phyloP scores from a whole-genome alignment of 139 green algal species.

The Chlamydomonas schloesseri region DNA sequence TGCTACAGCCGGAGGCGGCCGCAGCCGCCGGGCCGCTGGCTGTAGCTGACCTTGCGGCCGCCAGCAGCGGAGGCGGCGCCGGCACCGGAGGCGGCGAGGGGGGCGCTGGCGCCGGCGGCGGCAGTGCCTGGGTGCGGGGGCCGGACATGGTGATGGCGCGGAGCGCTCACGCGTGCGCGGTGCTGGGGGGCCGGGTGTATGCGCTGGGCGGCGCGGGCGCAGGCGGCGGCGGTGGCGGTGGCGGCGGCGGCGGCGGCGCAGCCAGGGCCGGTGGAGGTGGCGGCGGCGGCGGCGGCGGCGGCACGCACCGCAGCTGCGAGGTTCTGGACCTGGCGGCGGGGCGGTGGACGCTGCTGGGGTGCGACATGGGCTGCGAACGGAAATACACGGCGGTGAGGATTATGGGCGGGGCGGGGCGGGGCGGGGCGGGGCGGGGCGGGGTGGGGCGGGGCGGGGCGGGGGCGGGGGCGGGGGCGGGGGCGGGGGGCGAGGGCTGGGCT shows the following conservation, averaged over 20 bases:
- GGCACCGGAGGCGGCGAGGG: neutral
- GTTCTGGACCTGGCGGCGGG: constrained; percentile 58
- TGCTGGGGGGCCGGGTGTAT: constrained; percentile 59
- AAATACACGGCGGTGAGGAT: constrained; percentile 74
- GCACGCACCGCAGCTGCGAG: constrained; percentile 57
- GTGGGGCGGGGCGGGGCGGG: neutral
- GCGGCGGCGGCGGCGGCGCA: neutral
- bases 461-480: neutral
- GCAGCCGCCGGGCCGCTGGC: neutral
- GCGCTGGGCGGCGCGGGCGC: constrained; percentile 66
- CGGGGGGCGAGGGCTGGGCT: too few relatives aligned
- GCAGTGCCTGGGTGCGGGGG: constrained; percentile 41
- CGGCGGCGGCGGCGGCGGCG: constrained; percentile 31
- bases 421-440: neutral
- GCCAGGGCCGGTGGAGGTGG: constrained; percentile 57
- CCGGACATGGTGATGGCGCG: constrained; percentile 60
- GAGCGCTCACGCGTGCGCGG: constrained; percentile 57
- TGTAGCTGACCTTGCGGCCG: too few relatives aligned
- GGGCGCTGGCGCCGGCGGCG: neutral
- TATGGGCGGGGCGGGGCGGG: too few relatives aligned
- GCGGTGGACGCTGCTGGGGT: constrained; percentile 59
- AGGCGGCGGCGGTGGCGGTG: constrained; percentile 27
- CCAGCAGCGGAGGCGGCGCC: neutral
- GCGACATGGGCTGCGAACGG: constrained; percentile 48
- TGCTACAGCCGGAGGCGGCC: neutral